Percentiles rank a stretch among this genome's conserved stretches.
phyloP scores from a whole-genome alignment of 345 rosid species.

The Cardamine occulta region DNA sequence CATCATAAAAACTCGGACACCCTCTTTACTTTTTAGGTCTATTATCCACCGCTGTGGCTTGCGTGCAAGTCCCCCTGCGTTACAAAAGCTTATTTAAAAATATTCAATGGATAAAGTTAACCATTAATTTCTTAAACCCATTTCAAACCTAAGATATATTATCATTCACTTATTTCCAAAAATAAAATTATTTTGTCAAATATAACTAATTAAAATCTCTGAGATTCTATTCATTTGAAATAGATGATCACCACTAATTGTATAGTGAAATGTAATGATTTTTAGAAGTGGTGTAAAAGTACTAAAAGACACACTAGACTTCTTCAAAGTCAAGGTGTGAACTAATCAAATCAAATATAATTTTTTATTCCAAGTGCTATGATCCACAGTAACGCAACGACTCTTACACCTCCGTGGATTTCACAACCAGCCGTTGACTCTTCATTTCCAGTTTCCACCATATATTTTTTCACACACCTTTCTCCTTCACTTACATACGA shows the following conservation, averaged over 20 bases:
- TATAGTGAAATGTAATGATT: neutral
- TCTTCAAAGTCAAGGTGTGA: conserved; percentile 41
- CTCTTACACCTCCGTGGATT: conserved; percentile 29
- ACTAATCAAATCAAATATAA: conserved; percentile 26
- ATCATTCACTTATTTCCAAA: neutral
- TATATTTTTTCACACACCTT: conserved; percentile 33
- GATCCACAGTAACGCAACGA: conserved; percentile 37
- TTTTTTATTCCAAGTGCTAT: neutral
- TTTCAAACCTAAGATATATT: too few species aligned
- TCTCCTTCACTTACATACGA: conserved; percentile 34
- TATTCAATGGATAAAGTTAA: neutral
- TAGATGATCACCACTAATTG: neutral
- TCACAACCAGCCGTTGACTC: conserved; percentile 41
- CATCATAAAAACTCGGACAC: neutral
- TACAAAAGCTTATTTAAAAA: neutral
- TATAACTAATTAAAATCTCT: neutral
- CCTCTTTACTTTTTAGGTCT: neutral
- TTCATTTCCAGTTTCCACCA: conserved; percentile 14
- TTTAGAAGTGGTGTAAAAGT: conserved; percentile 22
- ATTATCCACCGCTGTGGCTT: neutral
- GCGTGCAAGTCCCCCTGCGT: neutral
- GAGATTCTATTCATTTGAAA: conserved; percentile 1
- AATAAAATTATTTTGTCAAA: neutral
- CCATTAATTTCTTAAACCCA: neutral
- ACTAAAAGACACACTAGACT: conserved; percentile 33